Base-by-base conservation (phyloP, 257 asterid species). In the Primulina huaijiensis region DNA sequence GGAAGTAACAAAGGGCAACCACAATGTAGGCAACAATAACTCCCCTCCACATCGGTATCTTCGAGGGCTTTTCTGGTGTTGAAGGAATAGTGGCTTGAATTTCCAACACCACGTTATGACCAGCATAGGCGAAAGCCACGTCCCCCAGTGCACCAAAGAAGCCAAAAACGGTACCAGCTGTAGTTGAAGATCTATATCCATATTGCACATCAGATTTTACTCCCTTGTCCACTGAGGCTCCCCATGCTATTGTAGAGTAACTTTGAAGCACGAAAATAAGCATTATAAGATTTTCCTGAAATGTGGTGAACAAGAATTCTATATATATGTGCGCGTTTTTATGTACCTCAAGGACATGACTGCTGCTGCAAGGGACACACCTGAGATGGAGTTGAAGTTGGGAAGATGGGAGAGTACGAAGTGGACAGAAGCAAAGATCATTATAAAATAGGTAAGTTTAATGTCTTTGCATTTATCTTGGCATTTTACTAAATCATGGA, bases 71-170 rank as follows among this genome's bases (percentile, higher is more conserved):
- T 71, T 86, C 97, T 0, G 97, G 97, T 1, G 92, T 89, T 0
- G 98, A 93, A 19, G 95, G 98, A 50, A 93, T 89, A 5, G 98
- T 93, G 7, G 98, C 97, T 74, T 92, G 95, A 58, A 92, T 92
- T 50, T 92, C 95, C 65, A 92, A 70, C 21, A 93, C 98, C 19
- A 93, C 97, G 65, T 93, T 90, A 76, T 93, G 98, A 38, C 98
- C 98, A 1, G 97, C 96, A 27, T 90, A 93, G 8, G 98, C 97
- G 61, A 93, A 90, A 1, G 98, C 98, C 62, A 90, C 95, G 11
- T 90, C 92, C 16, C 98, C 97, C 74, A 90, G 25, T 0, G 90
- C 96, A 67, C 84, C 74, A 46, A 93, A 90, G 86, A 93, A 93
- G 82, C 78, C 76, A 64, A 93, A 87, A 2, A 93, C 81, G 0